These are phyloP conservation scores for Backusella sp. DNA, from an alignment of 192 early-diverging fungal species.

Conservation along the genomic window DNA sequence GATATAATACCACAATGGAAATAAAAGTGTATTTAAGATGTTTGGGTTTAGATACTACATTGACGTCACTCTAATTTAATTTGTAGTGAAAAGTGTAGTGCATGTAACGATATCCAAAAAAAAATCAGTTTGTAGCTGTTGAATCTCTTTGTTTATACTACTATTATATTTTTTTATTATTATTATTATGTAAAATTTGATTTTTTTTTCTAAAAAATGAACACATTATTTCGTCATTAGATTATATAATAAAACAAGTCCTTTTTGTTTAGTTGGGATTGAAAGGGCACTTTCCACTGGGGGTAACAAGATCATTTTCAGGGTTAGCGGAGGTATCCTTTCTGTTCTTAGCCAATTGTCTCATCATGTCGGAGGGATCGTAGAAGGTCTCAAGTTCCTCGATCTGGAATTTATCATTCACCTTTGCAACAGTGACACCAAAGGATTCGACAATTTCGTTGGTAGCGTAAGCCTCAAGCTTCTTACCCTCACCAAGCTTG, in stretches of 20 bases:
- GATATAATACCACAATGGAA: no score
- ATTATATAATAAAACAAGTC: not conserved
- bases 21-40: no score
- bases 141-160: no score
- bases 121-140: no score
- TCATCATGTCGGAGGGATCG: constrained; percentile 31
- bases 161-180: no score
- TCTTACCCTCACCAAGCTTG: constrained; percentile 35
- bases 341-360: constrained; percentile 33
- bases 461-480: constrained; percentile 35
- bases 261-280: not conserved
- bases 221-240: not conserved
- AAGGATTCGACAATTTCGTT: constrained; percentile 34
- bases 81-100: no score
- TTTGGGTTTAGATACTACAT: no score
- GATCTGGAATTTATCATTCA: constrained; percentile 43
- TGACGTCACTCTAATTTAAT: no score
- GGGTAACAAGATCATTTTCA: constrained; percentile 9
- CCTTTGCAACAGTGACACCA: constrained; percentile 39
- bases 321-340: constrained; percentile 13
- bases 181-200: not conserved
- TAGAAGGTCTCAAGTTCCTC: constrained; percentile 37
- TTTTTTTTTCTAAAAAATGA: not conserved
- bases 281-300: constrained; percentile 32
- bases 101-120: not conserved